Evolutionary conservation across 306 rosid genomes (phyloP).

Genomic region (Prunus campanulata): DNA sequence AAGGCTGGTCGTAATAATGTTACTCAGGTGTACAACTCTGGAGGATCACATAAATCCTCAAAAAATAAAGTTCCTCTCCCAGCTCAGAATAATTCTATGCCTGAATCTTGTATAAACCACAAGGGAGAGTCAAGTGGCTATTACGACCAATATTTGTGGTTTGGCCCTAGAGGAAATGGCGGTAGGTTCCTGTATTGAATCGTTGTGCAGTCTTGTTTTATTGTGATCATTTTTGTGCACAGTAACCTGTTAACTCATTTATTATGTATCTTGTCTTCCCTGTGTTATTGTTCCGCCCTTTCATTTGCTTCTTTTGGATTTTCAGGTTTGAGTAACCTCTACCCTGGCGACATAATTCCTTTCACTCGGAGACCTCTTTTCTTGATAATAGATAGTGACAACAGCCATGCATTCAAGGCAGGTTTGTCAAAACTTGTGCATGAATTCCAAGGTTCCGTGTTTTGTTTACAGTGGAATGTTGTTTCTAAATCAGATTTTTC

Average conservation of each 20-base stretch:
- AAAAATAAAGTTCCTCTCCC: slow-evolving; percentile 61
- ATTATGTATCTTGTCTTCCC: background rate
- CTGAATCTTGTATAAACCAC: slow-evolving; percentile 57
- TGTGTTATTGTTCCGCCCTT: slow-evolving; percentile 23
- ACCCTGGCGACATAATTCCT: slow-evolving; percentile 93
- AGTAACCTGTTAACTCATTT: background rate
- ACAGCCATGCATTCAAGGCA: slow-evolving; percentile 99
- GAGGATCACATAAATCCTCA: slow-evolving; percentile 57
- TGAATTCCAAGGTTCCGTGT: slow-evolving; percentile 32
- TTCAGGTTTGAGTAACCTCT: slow-evolving; percentile 81
- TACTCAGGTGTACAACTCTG: slow-evolving; percentile 46
- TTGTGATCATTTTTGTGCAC: background rate
- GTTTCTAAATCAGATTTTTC: slow-evolving; percentile 26
- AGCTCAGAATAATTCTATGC: slow-evolving; percentile 41
- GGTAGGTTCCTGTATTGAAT: slow-evolving; percentile 53
- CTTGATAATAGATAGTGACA: slow-evolving; percentile 91
- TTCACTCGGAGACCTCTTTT: slow-evolving; percentile 95
- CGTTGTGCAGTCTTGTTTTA: background rate
- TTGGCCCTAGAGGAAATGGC: slow-evolving; percentile 84
- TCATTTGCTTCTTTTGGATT: slow-evolving; percentile 22
- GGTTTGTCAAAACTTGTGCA: slow-evolving; percentile 96
- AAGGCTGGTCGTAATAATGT: slow-evolving; percentile 51
- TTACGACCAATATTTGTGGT: slow-evolving; percentile 74
- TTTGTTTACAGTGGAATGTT: slow-evolving; percentile 21
- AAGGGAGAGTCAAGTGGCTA: slow-evolving; percentile 52